These are phyloP conservation scores for Candida koratica DNA, from an alignment of 805 yeast species.

Conservation along the genomic window DNA sequence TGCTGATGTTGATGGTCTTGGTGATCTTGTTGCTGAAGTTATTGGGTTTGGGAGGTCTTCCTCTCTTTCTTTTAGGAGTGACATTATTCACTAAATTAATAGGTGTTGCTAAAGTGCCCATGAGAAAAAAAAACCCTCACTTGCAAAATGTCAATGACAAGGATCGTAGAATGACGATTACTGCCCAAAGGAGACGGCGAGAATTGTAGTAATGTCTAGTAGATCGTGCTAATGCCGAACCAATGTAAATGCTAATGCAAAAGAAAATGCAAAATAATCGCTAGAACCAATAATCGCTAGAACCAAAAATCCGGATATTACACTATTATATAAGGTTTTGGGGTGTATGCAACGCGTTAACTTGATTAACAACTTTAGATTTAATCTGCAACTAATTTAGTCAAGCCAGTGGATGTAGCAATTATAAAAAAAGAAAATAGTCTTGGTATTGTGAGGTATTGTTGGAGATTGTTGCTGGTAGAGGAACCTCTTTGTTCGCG, in stretches of 20 bases:
- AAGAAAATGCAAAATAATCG: too few relatives aligned
- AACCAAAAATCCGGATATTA: too few relatives aligned
- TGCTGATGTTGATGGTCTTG: constrained; percentile 38
- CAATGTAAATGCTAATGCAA: too few relatives aligned
- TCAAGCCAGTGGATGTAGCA: not conserved
- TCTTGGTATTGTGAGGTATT: too few relatives aligned
- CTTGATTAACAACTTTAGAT: not conserved
- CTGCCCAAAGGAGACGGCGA: too few relatives aligned
- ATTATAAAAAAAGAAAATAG: constrained; percentile 3
- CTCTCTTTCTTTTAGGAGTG: constrained; percentile 37
- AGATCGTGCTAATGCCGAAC: too few relatives aligned
- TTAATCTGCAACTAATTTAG: constrained; percentile 5
- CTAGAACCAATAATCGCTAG: too few relatives aligned
- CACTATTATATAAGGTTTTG: constrained; percentile 6
- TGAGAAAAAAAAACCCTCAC: too few relatives aligned
- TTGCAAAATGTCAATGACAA: too few relatives aligned
- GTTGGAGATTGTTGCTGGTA: too few relatives aligned
- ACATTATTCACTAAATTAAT: constrained; percentile 8
- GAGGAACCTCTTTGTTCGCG: constrained; percentile 1
- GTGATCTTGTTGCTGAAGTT: constrained; percentile 35
- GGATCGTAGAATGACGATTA: too few relatives aligned
- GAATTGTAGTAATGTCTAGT: too few relatives aligned
- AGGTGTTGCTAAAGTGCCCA: constrained; percentile 7
- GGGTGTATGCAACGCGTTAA: constrained; percentile 7
- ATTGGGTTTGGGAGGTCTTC: constrained; percentile 45